Evolutionary conservation across 768 basidiomycete genomes (phyloP), one percentile per base, ranked within the genome.

Genomic region (Lyophyllum atratum): DNA sequence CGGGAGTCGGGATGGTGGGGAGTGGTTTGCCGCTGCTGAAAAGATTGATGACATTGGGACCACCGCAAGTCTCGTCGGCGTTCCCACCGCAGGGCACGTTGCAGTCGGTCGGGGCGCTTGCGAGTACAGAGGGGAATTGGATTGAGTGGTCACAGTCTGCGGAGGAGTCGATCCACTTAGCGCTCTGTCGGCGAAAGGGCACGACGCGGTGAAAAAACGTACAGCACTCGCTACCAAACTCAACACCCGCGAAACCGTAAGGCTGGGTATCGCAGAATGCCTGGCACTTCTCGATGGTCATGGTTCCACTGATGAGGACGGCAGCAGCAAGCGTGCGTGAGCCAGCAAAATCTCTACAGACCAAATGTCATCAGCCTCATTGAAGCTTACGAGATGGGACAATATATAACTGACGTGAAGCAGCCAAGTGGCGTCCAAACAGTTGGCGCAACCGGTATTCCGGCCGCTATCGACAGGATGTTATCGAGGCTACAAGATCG

Each of bases 211-310:
- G 28, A 14, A 22, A 15, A 24, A n/a, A 56, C 54, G 25, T 49
- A 59, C 59, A 59, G 40, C 59, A 56, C 31, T 60, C 59, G 40
- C 50, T 53, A 2, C 54, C 59, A 39, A 52, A 60, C 26, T 60
- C 51, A 19, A 60, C 59, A 44, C 59, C 59, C 1, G 59, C 54
- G 47, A 59, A 56, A 33, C 51, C 59, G 29, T 45, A 59, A 1
- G 9, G 29, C 19, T 48, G 33, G 22, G 37, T 29, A n/a, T 55
- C 50, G 21, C 54, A 59, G 54, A 52, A 59, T 2, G 43, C 28
- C 40, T 59, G 54, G 28, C 54, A 59, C 9, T 21, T 11, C 10
- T 52, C 54, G 25, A 59, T 52, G 14, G 54, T 59, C 54, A 55
- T 55, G 19, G 49, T 55, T 12, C 29, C 33, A 29, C 49, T 43